Evolutionary conservation across 306 rosid species (phyloP).

Genomic region (Trifolium dubium): DNA sequence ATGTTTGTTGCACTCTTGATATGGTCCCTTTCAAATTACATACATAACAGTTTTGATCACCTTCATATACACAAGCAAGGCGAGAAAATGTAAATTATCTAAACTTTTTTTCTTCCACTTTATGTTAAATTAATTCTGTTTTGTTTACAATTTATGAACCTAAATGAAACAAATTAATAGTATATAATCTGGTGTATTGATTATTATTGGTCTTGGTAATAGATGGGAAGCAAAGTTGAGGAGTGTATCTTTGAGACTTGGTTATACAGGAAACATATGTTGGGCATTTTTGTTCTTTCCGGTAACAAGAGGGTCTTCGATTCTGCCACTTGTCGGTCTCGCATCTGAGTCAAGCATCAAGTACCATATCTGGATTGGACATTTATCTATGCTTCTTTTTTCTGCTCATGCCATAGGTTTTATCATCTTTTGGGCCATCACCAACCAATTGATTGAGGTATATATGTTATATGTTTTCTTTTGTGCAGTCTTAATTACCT

Average conservation of each 20-base stretch:
- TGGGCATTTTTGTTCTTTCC: constrained; percentile 89
- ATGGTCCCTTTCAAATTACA: constrained; percentile 75
- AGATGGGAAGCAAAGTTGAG: constrained; percentile 73
- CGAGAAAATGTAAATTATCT: constrained; percentile 51
- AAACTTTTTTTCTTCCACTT: not conserved
- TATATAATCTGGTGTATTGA: not conserved
- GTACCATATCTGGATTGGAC: constrained; percentile 79
- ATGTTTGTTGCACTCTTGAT: constrained; percentile 63
- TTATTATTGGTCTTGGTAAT: constrained; percentile 21
- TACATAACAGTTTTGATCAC: constrained; percentile 56
- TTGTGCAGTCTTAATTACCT: not conserved
- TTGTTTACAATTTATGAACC: not conserved
- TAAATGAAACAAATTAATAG: not conserved
- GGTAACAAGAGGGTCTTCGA: constrained; percentile 65
- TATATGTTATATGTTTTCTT: not conserved
- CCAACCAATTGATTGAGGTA: constrained; percentile 62
- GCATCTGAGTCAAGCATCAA: constrained; percentile 74
- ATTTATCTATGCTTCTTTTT: constrained; percentile 65
- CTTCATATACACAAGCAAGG: constrained; percentile 50
- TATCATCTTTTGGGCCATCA: constrained; percentile 65
- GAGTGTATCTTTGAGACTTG: constrained; percentile 69
- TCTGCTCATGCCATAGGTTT: constrained; percentile 60
- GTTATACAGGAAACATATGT: constrained; percentile 70
- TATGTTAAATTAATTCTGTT: not conserved
- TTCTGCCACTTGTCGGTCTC: constrained; percentile 64